These are phyloP conservation scores for Colletotrichum lindemuthianum DNA, from an alignment of 2,329 filamentous ascomycete species.

Conservation along the genomic window DNA sequence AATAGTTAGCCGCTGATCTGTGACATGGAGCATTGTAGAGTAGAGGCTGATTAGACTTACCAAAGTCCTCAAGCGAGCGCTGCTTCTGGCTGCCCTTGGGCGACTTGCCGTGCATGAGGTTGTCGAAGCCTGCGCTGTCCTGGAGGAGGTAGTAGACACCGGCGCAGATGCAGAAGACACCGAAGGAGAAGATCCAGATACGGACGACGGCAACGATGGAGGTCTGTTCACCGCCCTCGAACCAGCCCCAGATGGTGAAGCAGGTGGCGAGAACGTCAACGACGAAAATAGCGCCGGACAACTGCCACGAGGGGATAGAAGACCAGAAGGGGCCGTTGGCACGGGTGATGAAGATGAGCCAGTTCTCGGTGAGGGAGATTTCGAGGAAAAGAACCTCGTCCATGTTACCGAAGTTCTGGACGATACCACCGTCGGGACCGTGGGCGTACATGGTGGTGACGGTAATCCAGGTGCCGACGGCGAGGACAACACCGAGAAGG, in stretches of 20 bases:
- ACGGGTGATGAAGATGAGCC: slow-evolving; percentile 96
- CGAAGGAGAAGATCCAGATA: slow-evolving; percentile 92
- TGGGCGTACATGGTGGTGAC: slow-evolving; percentile 84
- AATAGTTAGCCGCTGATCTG: slow-evolving; percentile 56
- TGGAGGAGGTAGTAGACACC: slow-evolving; percentile 81
- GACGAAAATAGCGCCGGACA: slow-evolving; percentile 78
- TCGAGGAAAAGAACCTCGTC: slow-evolving; percentile 89
- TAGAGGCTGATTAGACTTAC: slow-evolving; percentile 67
- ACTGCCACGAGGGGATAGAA: slow-evolving; percentile 87
- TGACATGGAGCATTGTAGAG: slow-evolving; percentile 49
- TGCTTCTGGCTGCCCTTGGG: slow-evolving; percentile 85
- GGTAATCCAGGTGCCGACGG: slow-evolving; percentile 87
- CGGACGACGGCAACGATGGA: slow-evolving; percentile 86
- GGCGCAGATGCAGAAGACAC: slow-evolving; percentile 86
- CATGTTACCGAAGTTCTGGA: slow-evolving; percentile 86
- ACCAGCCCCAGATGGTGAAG: slow-evolving; percentile 88
- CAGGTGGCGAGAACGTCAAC: slow-evolving; percentile 87
- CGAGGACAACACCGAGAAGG: slow-evolving; percentile 82
- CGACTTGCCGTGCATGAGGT: slow-evolving; percentile 91
- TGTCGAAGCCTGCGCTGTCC: slow-evolving; percentile 84
- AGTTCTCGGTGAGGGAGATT: slow-evolving; percentile 92
- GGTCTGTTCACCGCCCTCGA: slow-evolving; percentile 71
- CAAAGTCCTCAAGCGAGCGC: slow-evolving; percentile 86
- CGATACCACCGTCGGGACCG: slow-evolving; percentile 80
- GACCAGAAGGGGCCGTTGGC: slow-evolving; percentile 94